phyloP scores from a whole-genome alignment of 768 basidiomycete genomes.

The Lanmaoa pseudosensibilis region DNA sequence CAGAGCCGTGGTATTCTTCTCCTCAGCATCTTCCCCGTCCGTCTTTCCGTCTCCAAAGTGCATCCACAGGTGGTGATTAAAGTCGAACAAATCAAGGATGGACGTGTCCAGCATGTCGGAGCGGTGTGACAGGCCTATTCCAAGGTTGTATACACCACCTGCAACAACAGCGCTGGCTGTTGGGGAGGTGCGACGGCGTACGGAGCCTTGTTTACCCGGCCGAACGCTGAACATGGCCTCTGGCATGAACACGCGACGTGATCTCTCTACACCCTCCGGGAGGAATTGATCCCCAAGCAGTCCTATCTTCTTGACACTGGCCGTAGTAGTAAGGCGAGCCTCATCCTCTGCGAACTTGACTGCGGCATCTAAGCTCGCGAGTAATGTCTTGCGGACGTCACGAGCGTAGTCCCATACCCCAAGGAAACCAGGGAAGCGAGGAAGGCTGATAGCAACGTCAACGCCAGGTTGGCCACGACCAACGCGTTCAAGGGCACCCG shows the following conservation, averaged over 20 bases:
- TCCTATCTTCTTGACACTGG: constrained; percentile 65
- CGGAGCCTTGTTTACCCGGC: constrained; percentile 40
- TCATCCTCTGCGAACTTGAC: constrained; percentile 82
- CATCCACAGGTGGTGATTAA: constrained; percentile 73
- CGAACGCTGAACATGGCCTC: constrained; percentile 90
- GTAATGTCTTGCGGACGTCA: constrained; percentile 74
- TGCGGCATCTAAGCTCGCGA: constrained; percentile 78
- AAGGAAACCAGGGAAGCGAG: constrained; percentile 80
- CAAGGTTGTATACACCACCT: constrained; percentile 77
- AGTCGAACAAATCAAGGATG: constrained; percentile 82
- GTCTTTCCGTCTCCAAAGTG: constrained; percentile 58
- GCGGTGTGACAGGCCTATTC: constrained; percentile 77
- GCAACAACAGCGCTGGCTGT: constrained; percentile 60
- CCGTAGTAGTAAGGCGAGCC: constrained; percentile 63
- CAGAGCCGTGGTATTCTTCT: constrained; percentile 57
- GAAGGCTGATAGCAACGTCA: constrained; percentile 53
- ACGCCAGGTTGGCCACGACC: constrained; percentile 72
- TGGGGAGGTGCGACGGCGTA: constrained; percentile 36
- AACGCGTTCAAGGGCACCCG: constrained; percentile 72
- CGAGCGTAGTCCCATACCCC: constrained; percentile 83
- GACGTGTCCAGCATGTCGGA: constrained; percentile 77
- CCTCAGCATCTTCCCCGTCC: constrained; percentile 33
- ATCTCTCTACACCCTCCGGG: constrained; percentile 77
- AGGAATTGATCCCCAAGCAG: constrained; percentile 76
- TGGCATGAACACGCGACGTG: constrained; percentile 87